Conservation (phyloP, 1,284 basidiomycete genomes). For the Sparassis latifolia region DNA sequence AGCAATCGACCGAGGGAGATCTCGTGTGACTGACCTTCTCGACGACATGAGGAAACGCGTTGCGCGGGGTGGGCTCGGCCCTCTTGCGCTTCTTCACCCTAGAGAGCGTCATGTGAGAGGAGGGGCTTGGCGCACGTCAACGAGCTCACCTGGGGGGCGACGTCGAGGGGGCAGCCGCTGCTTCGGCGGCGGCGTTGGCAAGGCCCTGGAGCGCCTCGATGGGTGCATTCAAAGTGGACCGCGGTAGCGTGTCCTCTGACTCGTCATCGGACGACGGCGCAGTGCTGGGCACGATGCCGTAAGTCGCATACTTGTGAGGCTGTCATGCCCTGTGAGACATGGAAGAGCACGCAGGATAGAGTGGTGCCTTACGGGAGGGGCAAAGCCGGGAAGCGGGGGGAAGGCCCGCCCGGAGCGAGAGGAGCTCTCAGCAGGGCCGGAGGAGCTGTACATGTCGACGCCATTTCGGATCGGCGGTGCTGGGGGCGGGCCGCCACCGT, state of each 20-base stretch:
- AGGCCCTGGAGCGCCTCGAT: slow-evolving; percentile 90
- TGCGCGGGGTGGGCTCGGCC: slow-evolving; percentile 81
- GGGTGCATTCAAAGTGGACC: slow-evolving; percentile 79
- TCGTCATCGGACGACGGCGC: slow-evolving; percentile 83
- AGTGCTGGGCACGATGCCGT: slow-evolving; percentile 80
- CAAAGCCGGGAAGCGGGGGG: slow-evolving; percentile 84
- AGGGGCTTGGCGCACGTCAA: not conserved
- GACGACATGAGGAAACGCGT: slow-evolving; percentile 78
- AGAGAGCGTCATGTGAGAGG: not conserved
- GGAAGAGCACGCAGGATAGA: not conserved
- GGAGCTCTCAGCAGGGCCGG: slow-evolving; percentile 18
- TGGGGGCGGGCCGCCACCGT: slow-evolving; percentile 14
- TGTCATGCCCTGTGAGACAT: slow-evolving; percentile 20
- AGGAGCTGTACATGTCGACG: slow-evolving; percentile 23
- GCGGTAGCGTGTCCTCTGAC: slow-evolving; percentile 79
- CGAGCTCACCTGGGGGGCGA: slow-evolving; percentile 40
- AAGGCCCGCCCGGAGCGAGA: slow-evolving; percentile 38
- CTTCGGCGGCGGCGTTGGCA: slow-evolving; percentile 89
- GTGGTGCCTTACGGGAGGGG: slow-evolving; percentile 62
- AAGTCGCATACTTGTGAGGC: slow-evolving; percentile 87
- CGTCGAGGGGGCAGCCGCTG: slow-evolving; percentile 64
- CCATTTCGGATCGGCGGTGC: slow-evolving; percentile 20
- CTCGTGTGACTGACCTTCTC: slow-evolving; percentile 51
- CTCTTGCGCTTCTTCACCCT: slow-evolving; percentile 85
- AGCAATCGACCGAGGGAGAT: not conserved